Conservation (phyloP, 139 green algal species). For the Chlamydomonas eustigma region DNA sequence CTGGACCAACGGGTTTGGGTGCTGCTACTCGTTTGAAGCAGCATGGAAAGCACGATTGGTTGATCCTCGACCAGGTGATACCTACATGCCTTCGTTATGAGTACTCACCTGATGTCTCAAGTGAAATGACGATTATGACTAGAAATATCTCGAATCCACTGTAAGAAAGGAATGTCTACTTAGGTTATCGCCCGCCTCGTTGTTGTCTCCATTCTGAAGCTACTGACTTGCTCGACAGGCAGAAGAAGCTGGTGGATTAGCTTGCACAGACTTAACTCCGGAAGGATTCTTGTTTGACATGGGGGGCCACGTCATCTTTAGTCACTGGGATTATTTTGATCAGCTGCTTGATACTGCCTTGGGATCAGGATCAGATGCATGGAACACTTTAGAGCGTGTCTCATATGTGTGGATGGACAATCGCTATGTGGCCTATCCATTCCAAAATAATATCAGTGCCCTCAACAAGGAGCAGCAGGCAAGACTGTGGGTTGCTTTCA, state of each 20-base stretch:
- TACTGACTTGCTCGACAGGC: too few relatives aligned
- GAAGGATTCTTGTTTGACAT: slow-evolving; percentile 93
- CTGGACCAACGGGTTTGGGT: slow-evolving; percentile 81
- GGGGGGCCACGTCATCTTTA: slow-evolving; percentile 92
- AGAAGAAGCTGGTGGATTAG: slow-evolving; percentile 65
- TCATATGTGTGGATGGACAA: slow-evolving; percentile 82
- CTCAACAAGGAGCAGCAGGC: slow-evolving; percentile 84
- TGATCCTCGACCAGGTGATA: slow-evolving; percentile 74
- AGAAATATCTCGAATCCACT: too few relatives aligned
- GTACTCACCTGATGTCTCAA: too few relatives aligned
- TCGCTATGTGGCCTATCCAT: slow-evolving; percentile 87
- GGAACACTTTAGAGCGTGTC: slow-evolving; percentile 84
- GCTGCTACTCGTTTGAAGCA: slow-evolving; percentile 82
- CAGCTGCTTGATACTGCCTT: slow-evolving; percentile 47
- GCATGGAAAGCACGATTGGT: slow-evolving; percentile 71
- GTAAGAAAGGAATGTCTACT: too few relatives aligned
- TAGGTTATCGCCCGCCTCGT: too few relatives aligned
- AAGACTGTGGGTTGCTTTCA: background rate
- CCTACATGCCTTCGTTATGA: too few relatives aligned
- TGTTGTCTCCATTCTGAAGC: too few relatives aligned
- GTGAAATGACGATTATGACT: too few relatives aligned
- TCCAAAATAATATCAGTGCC: slow-evolving; percentile 88
- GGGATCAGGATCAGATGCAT: slow-evolving; percentile 54
- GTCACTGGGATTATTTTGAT: slow-evolving; percentile 92
- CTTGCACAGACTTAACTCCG: slow-evolving; percentile 80